Conservation (phyloP, 805 yeast genomes). For the Candida ipomoeae region DNA sequence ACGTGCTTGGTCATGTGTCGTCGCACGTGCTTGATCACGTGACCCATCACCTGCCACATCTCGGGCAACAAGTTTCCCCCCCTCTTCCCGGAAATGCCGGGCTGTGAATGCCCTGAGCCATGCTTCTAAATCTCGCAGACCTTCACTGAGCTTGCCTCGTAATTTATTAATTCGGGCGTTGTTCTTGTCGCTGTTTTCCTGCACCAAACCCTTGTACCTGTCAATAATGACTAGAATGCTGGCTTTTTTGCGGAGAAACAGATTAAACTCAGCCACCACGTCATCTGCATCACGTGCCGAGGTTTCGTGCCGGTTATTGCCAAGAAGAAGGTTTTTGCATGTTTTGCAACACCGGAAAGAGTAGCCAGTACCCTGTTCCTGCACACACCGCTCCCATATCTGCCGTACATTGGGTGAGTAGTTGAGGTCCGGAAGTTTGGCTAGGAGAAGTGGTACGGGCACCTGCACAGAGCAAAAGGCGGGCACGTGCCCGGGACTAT, state of each 20-base stretch:
- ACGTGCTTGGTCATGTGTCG: neutral
- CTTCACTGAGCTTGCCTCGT: constrained; percentile 21
- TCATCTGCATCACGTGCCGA: neutral
- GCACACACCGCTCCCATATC: constrained; percentile 11
- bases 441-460: constrained; percentile 43
- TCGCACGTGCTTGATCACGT: neutral
- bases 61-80: neutral
- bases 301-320: constrained; percentile 18
- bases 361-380: neutral
- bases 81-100: constrained; percentile 6
- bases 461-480: constrained; percentile 67
- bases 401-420: constrained; percentile 24
- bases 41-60: neutral
- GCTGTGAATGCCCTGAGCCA: constrained; percentile 22
- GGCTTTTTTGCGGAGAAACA: constrained; percentile 20
- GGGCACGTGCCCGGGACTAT: constrained; percentile 25
- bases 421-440: constrained; percentile 36
- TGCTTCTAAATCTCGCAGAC: constrained; percentile 32
- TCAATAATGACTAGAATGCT: constrained; percentile 21
- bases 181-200: constrained; percentile 12
- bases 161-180: constrained; percentile 18
- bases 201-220: constrained; percentile 18
- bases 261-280: constrained; percentile 17
- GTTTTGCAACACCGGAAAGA: constrained; percentile 58
- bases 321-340: constrained; percentile 63